Percentiles rank a stretch among this genome's conserved stretches.
phyloP scores from a whole-genome alignment of 1,284 basidiomycete species.

The Trichosporon sp. region DNA sequence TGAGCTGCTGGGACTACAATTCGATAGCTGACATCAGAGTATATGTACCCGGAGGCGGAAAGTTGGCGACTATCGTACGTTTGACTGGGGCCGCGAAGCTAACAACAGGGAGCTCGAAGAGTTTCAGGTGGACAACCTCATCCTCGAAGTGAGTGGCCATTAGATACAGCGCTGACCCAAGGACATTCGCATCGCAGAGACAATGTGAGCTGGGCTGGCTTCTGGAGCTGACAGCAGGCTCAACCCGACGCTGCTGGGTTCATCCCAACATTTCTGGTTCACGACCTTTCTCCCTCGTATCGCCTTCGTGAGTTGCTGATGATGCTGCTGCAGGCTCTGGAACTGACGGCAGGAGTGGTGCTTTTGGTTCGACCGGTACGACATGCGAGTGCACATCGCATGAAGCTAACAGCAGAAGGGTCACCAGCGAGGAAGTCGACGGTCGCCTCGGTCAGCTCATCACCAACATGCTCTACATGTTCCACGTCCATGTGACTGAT shows the following conservation, averaged over 20 bases:
- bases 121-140: conserved; percentile 20
- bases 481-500: conserved; percentile 7
- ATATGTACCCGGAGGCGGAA: conserved; percentile 16
- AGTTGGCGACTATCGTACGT: conserved; percentile 11
- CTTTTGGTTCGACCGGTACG: conserved; percentile 22
- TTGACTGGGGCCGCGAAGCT: neutral
- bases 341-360: conserved; percentile 17
- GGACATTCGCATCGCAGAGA: conserved; percentile 21
- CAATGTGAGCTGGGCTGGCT: conserved; percentile 3
- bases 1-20: neutral
- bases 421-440: conserved; percentile 16
- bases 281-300: conserved; percentile 15
- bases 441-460: conserved; percentile 8
- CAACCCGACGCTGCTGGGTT: conserved; percentile 7
- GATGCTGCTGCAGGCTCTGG: fast-evolving
- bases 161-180: neutral
- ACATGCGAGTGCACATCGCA: neutral
- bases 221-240: conserved; percentile 6
- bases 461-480: conserved; percentile 14
- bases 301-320: conserved; percentile 7
- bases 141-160: conserved; percentile 9
- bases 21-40: conserved; percentile 5
- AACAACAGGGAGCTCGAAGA: conserved; percentile 12
- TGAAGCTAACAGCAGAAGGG: conserved; percentile 4
- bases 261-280: conserved; percentile 13